Conservation (phyloP, 768 basidiomycete genomes). For the Flagelloscypha sp. region DNA sequence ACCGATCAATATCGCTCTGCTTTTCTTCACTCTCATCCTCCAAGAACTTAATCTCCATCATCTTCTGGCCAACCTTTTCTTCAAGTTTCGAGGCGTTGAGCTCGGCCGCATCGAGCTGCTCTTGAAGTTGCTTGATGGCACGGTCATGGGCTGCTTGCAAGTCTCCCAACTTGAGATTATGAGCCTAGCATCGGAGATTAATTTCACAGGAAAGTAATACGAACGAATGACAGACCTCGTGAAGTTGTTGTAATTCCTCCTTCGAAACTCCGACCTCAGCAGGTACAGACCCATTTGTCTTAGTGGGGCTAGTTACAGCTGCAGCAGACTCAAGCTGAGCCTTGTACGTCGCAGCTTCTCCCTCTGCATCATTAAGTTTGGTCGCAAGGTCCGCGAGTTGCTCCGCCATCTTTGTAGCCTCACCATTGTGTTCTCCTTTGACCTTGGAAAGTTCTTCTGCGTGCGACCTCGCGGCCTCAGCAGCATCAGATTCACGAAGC, state of each 20-base stretch:
- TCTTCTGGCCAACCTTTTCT: constrained; percentile 56
- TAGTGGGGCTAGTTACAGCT: constrained; percentile 41
- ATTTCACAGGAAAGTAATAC: too few relatives aligned
- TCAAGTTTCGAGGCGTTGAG: constrained; percentile 45
- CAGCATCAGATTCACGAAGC: constrained; percentile 65
- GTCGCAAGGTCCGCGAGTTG: constrained; percentile 58
- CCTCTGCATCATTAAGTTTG: constrained; percentile 66
- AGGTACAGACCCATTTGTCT: constrained; percentile 43
- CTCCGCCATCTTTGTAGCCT: constrained; percentile 43
- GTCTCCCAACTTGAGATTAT: constrained; percentile 74
- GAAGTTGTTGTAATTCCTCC: constrained; percentile 69
- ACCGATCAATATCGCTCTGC: constrained; percentile 71
- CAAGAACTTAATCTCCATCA: constrained; percentile 75
- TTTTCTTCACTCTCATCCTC: constrained; percentile 75
- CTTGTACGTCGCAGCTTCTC: constrained; percentile 60
- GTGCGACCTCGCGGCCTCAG: constrained; percentile 61
- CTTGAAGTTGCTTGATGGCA: constrained; percentile 39
- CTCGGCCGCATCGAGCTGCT: constrained; percentile 48
- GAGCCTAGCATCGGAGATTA: too few relatives aligned
- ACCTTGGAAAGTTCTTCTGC: constrained; percentile 65
- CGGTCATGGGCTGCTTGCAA: constrained; percentile 61
- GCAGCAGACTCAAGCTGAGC: constrained; percentile 36
- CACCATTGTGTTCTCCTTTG: constrained; percentile 49
- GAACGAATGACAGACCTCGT: too few relatives aligned
- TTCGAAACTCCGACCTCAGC: constrained; percentile 50